Base-by-base conservation (phyloP, 805 yeast species). In the Kuraishia floccosa region DNA sequence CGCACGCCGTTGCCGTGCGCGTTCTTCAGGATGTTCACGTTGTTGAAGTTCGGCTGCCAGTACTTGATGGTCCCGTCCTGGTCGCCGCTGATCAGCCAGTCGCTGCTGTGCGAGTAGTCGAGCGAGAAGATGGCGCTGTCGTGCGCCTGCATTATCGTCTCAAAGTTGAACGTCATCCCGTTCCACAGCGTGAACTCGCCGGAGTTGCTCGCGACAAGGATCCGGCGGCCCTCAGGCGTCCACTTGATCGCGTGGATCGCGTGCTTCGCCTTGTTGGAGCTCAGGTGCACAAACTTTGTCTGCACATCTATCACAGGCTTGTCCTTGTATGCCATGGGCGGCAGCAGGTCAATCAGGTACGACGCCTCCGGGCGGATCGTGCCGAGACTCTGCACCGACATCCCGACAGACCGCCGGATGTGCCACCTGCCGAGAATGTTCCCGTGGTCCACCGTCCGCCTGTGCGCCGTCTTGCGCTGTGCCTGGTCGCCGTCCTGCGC, bases 101-200 rank as follows among this genome's bases (percentile, higher is more conserved):
- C 96, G 38, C 85, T 96, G 37, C 79, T 77, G 51, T 85, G 93
- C 5, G 91, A 76, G 56, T 89, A 91, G 40, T 72, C 68, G 47
- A 85, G 59, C 1, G 89, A 65, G 21, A 86, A 67, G 23, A 91
- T 80, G 0, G 96, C 86, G 36, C 80, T 66, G 51, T 91, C 99
- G 55, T 91, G 99, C 1, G 97, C 97, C 60, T 91, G 98, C 93
- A 87, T 91, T 40, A 91, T 86, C 33, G 95, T 84, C 52, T 91
- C 99, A 50, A 91, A 86, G 49, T 84, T 85, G 57, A 89, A 91
- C 7, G 94, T 79, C 65, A 82, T 72, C 8, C 97, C 96, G 52
- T 87, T 86, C 97, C 97, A 91, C 28, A 91, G 61, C 9, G 97
- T 87, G 55, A 91, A 87, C 51, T 91, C 99, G 25, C 99, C 99